Evolutionary conservation across 2,329 filamentous ascomycete species (phyloP).

Genomic region (Aureobasidium namibiae): DNA sequence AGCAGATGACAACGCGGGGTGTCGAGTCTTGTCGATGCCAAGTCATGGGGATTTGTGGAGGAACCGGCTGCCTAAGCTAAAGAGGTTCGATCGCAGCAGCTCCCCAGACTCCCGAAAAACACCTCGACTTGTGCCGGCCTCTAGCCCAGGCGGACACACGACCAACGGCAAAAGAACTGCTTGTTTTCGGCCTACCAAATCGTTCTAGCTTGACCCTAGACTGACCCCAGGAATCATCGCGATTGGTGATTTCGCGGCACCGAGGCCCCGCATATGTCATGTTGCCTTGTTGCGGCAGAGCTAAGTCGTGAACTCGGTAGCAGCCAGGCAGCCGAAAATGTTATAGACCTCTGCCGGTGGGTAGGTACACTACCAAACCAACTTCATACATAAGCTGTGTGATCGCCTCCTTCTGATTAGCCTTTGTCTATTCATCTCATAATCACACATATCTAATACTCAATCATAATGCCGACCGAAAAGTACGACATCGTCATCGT

Average conservation of each 20-base stretch:
- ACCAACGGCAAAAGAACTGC: conserved; percentile 9
- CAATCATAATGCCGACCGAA: conserved; percentile 24
- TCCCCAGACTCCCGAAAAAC: conserved; percentile 8
- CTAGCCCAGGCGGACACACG: not conserved
- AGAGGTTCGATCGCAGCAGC: not conserved
- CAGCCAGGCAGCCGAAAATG: conserved; percentile 7
- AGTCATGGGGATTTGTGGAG: conserved; percentile 3
- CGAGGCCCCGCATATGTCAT: conserved; percentile 9
- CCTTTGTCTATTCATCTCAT: not conserved
- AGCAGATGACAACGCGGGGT: not conserved
- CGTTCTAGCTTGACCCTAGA: conserved; percentile 3
- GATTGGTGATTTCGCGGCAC: not conserved
- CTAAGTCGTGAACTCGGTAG: conserved; percentile 5
- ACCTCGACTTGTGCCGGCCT: conserved; percentile 8
- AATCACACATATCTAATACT: not conserved
- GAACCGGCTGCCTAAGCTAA: not conserved
- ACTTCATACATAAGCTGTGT: not conserved
- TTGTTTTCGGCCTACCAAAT: conserved; percentile 5
- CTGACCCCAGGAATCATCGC: not conserved
- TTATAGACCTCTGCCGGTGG: conserved; percentile 7
- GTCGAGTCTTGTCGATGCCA: not conserved
- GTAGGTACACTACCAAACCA: not conserved
- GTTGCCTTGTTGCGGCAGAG: not conserved
- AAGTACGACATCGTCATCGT: conserved; percentile 70
- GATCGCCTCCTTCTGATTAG: not conserved